Evolutionary conservation across 2,329 filamentous ascomycete genomes (phyloP), one percentile per base, ranked within the genome.

Genomic region (Scolecobasidium constrictum): DNA sequence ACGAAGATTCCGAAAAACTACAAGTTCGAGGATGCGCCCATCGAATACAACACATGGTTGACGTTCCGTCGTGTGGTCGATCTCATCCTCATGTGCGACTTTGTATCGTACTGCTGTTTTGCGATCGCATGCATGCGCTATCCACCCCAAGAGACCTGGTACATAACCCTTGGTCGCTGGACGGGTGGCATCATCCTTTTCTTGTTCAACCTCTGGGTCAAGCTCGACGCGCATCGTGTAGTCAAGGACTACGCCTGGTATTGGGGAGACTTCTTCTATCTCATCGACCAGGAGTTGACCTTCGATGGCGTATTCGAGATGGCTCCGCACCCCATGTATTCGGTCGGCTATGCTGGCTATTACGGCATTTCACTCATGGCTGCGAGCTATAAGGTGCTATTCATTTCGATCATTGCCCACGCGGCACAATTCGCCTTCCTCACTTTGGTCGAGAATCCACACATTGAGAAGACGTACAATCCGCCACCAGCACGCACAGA

Each of bases 231-330:
- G 16, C 92, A 98, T 63, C 77, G 92, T 47, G 92, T 98, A 39
- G 92, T 98, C 58, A 96, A 96, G 64, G 92, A 98, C 64, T 98
- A 88, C 66, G 92, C 92, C 20, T 98, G 92, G 92, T 98, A 96
- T 65, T 98, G 92, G 92, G 92, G 92, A 48, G 92, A 98, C 64
- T 96, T 96, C 66, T 98, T 96, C 72, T 98, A 87, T 65, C 80
- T 98, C 56, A 86, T 98, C 61, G 92, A 98, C 64, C 88, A 96
- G 66, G 86, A 94, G 58, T 72, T 98, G 60, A 96, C 88, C 39
- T 98, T 98, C 62, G 92, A 98, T 58, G 92, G 92, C 44, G 92
- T 98, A 49, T 98, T 96, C 60, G 92, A 98, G 66, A 93, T 98
- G 81, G 92, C 92, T 16, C 92, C 92, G 22, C 92, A 96, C 60